Percentiles rank a stretch among this genome's conserved stretches.
phyloP scores from a whole-genome alignment of 164 flowering plant species.

The Echeveria elegans region DNA sequence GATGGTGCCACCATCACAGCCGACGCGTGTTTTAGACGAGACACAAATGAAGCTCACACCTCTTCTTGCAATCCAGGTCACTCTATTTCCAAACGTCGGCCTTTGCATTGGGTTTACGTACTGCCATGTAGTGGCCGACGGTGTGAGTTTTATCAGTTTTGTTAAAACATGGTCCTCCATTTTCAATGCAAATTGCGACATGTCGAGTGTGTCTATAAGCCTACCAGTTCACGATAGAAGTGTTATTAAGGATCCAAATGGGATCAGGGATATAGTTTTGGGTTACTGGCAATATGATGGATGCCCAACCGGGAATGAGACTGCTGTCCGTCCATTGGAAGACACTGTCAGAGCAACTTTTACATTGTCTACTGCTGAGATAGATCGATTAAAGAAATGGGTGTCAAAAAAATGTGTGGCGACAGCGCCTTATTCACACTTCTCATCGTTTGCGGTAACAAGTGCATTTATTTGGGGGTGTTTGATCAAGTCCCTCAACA shows the following conservation, averaged over 20 bases:
- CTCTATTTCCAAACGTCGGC: conserved; percentile 21
- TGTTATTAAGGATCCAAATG: too few species aligned
- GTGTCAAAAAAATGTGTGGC: neutral
- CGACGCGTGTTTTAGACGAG: neutral
- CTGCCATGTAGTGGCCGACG: conserved; percentile 24
- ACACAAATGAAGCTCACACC: conserved; percentile 8
- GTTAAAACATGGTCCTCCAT: too few species aligned
- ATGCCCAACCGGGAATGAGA: neutral
- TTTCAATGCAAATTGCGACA: too few species aligned
- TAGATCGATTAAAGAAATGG: conserved; percentile 18
- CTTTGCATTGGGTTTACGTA: conserved; percentile 17
- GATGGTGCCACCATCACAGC: too few species aligned
- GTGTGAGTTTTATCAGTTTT: conserved; percentile 15
- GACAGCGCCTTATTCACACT: neutral
- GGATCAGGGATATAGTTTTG: conserved; percentile 6
- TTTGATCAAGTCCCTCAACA: conserved; percentile 13
- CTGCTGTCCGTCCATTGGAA: neutral
- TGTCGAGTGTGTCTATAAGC: too few species aligned
- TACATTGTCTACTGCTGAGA: conserved; percentile 11
- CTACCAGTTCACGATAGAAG: too few species aligned
- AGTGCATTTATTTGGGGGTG: conserved; percentile 38
- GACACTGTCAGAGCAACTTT: conserved; percentile 22
- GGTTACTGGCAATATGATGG: neutral
- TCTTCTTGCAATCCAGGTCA: conserved; percentile 23
- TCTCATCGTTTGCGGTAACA: conserved; percentile 22